Percentiles rank a stretch among this genome's conserved stretches.
phyloP scores from a whole-genome alignment of 441 rosid genomes.

The Mallotus japonicus region DNA sequence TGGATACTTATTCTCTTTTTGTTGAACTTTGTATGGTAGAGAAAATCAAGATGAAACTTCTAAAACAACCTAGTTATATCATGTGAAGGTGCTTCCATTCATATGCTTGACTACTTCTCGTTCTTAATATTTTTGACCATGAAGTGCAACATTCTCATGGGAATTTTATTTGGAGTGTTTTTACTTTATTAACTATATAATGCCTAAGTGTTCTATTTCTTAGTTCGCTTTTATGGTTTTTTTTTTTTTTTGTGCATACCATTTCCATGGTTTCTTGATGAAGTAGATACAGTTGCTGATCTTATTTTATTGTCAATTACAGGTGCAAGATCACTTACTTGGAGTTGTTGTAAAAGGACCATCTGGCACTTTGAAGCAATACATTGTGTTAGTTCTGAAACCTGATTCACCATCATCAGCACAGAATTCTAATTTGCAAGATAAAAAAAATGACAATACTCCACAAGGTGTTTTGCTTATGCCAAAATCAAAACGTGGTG shows the following conservation, averaged over 20 bases:
- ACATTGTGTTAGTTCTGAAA: slow-evolving; percentile 70
- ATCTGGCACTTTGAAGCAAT: slow-evolving; percentile 51
- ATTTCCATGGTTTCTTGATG: neutral
- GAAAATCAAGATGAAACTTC: neutral
- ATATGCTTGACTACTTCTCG: neutral
- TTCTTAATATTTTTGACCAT: neutral
- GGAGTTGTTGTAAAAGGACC: slow-evolving; percentile 76
- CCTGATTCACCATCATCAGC: slow-evolving; percentile 57
- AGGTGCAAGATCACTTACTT: slow-evolving; percentile 81
- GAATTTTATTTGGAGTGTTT: neutral
- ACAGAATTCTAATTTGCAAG: slow-evolving; percentile 45
- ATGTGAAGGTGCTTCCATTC: slow-evolving; percentile 10
- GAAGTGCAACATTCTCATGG: neutral
- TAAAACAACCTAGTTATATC: neutral
- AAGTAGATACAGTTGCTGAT: slow-evolving; percentile 15
- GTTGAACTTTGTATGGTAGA: neutral
- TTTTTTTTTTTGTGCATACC: too few relatives aligned
- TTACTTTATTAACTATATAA: neutral
- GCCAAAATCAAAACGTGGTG: slow-evolving; percentile 81
- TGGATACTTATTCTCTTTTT: neutral
- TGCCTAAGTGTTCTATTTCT: neutral
- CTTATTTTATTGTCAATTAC: slow-evolving; percentile 31
- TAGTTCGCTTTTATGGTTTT: neutral
- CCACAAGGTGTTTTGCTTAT: slow-evolving; percentile 55
- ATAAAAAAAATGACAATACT: slow-evolving; percentile 48